These are phyloP conservation scores for Pleoardoris graminearum DNA, from an alignment of 2,329 filamentous ascomycete species.

Conservation along the genomic window DNA sequence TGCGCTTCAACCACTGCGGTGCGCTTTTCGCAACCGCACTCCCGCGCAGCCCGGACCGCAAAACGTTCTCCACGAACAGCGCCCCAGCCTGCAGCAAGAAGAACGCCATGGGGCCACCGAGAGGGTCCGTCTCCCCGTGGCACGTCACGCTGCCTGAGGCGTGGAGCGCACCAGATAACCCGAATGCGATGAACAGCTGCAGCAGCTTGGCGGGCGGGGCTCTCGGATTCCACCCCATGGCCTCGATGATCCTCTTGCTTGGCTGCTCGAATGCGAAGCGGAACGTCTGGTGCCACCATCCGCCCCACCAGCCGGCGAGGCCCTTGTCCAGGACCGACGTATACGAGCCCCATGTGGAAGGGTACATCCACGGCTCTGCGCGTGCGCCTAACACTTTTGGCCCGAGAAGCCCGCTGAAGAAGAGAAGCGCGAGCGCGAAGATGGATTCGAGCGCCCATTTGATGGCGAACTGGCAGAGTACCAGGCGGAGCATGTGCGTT, in stretches of 20 bases:
- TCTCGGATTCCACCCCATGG: slow-evolving; percentile 32
- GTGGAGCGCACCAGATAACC: slow-evolving; percentile 70
- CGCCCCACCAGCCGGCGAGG: slow-evolving; percentile 79
- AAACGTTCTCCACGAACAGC: slow-evolving; percentile 59
- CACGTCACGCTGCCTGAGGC: slow-evolving; percentile 69
- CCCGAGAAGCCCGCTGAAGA: slow-evolving; percentile 62
- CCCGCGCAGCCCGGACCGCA: slow-evolving; percentile 31
- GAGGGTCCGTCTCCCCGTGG: slow-evolving; percentile 56
- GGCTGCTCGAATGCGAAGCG: slow-evolving; percentile 71
- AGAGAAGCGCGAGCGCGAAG: slow-evolving; percentile 64
- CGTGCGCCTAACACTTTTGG: slow-evolving; percentile 63
- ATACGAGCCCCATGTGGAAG: slow-evolving; percentile 60
- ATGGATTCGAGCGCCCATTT: slow-evolving; percentile 63
- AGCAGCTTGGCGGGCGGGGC: slow-evolving; percentile 45
- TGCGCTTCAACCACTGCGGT: slow-evolving; percentile 54
- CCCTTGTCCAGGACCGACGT: slow-evolving; percentile 66
- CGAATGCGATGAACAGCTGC: slow-evolving; percentile 61
- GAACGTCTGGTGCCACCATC: slow-evolving; percentile 91
- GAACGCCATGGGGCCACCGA: slow-evolving; percentile 62
- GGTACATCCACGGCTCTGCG: slow-evolving; percentile 64
- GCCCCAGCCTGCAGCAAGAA: slow-evolving; percentile 73
- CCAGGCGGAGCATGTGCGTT: slow-evolving; percentile 60
- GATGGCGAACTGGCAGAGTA: slow-evolving; percentile 61
- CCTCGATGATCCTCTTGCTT: slow-evolving; percentile 51
- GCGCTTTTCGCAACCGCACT: slow-evolving; percentile 40